These are phyloP conservation scores for Schwanniomyces yamadae DNA, from an alignment of 805 yeast species.

Conservation along the genomic window DNA sequence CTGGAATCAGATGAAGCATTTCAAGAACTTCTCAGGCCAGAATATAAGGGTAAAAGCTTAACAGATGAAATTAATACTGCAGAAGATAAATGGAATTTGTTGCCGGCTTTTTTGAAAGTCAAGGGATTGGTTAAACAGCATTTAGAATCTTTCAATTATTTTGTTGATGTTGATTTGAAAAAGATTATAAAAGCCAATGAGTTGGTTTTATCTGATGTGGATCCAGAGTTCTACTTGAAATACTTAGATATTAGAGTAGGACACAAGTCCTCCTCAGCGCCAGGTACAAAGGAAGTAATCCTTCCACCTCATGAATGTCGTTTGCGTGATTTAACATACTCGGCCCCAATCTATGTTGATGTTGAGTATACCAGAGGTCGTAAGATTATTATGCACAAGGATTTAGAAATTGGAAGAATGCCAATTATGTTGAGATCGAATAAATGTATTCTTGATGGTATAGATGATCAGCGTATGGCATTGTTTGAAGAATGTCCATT, in stretches of 20 bases:
- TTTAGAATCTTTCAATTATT: slow-evolving; percentile 95
- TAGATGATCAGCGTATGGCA: slow-evolving; percentile 84
- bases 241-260: slow-evolving; percentile 94
- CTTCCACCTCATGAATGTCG: slow-evolving; percentile 95
- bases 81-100: slow-evolving; percentile 93
- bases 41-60: slow-evolving; percentile 80
- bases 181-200: slow-evolving; percentile 92
- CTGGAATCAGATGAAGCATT: slow-evolving; percentile 56
- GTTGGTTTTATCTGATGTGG: slow-evolving; percentile 86
- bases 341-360: slow-evolving; percentile 95
- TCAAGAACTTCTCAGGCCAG: slow-evolving; percentile 73
- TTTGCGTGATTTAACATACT: slow-evolving; percentile 87
- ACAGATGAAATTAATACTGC: slow-evolving; percentile 89
- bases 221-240: slow-evolving; percentile 92
- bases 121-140: slow-evolving; percentile 97
- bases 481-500: slow-evolving; percentile 87
- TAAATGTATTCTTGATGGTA: slow-evolving; percentile 82
- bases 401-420: slow-evolving; percentile 95
- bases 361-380: slow-evolving; percentile 96
- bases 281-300: slow-evolving; percentile 55
- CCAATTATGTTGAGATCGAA: slow-evolving; percentile 97
- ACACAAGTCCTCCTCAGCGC: slow-evolving; percentile 56
- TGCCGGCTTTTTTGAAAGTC: slow-evolving; percentile 94
- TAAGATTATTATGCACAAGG: slow-evolving; percentile 84
- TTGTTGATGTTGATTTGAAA: slow-evolving; percentile 89